phyloP scores from a whole-genome alignment of 2,329 filamentous ascomycete genomes.

The Hypoxylon sp. region DNA sequence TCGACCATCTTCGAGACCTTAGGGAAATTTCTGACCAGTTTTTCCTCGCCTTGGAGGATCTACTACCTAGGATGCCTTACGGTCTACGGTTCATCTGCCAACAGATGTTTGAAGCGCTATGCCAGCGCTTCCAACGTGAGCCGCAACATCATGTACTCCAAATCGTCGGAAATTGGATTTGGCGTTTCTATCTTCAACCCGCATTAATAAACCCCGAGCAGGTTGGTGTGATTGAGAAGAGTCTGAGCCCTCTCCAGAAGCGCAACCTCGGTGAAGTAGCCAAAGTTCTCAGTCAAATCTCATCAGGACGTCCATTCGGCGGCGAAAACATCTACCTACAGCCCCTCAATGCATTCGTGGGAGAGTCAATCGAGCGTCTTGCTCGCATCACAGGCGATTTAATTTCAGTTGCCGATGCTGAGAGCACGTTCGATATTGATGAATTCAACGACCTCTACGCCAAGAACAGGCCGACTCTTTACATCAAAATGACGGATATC shows the following conservation, averaged over 20 bases:
- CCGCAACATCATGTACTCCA: conserved; percentile 83
- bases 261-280: conserved; percentile 90
- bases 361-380: conserved; percentile 85
- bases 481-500: conserved; percentile 98
- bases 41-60: conserved; percentile 84
- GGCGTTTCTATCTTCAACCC: conserved; percentile 93
- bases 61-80: conserved; percentile 90
- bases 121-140: conserved; percentile 83
- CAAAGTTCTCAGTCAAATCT: conserved; percentile 91
- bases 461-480: conserved; percentile 96
- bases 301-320: conserved; percentile 89
- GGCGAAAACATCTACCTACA: conserved; percentile 96
- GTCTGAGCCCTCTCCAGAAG: conserved; percentile 91
- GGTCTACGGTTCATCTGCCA: conserved; percentile 90
- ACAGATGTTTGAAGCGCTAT: conserved; percentile 85
- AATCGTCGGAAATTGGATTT: conserved; percentile 90
- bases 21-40: conserved; percentile 95
- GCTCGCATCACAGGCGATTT: conserved; percentile 81
- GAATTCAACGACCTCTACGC: conserved; percentile 99
- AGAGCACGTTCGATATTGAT: conserved; percentile 96
- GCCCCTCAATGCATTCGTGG: conserved; percentile 91
- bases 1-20: conserved; percentile 93
- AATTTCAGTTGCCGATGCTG: conserved; percentile 87
- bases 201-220: conserved; percentile 91
- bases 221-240: conserved; percentile 91